phyloP scores from a whole-genome alignment of 2,329 filamentous ascomycete genomes.

The Aspergillus luchuensis region DNA sequence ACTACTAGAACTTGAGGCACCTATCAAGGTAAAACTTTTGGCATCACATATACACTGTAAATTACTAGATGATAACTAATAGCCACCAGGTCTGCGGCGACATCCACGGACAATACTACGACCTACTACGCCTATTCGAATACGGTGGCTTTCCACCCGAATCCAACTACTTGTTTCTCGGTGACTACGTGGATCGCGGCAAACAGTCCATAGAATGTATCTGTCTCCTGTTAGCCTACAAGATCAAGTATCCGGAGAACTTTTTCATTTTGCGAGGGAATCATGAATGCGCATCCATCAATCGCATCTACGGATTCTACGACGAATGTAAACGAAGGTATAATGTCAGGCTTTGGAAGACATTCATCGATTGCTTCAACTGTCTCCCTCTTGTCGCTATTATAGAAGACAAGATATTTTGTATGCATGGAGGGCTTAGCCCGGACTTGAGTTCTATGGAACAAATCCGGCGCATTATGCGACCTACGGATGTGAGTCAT shows the following conservation, averaged over 20 bases:
- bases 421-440: conserved; percentile 97
- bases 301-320: conserved; percentile 77
- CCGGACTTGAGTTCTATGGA: conserved; percentile 99
- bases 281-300: conserved; percentile 98
- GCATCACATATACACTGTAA: too few species aligned
- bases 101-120: neutral
- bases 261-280: conserved; percentile 98
- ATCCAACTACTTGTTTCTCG: conserved; percentile 98
- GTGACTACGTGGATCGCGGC: conserved; percentile 97
- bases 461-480: conserved; percentile 98
- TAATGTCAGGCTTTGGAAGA: neutral
- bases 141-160: conserved; percentile 82
- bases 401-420: conserved; percentile 58
- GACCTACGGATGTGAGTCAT: conserved; percentile 88
- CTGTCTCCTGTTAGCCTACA: conserved; percentile 93
- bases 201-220: conserved; percentile 99
- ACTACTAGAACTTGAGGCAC: neutral
- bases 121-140: neutral
- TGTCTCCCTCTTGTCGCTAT: neutral
- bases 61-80: too few species aligned
- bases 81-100: neutral
- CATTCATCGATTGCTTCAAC: conserved; percentile 70
- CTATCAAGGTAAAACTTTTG: neutral
- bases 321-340: neutral
- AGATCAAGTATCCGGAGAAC: conserved; percentile 99